Evolutionary conservation across 2,329 filamentous ascomycete species (phyloP).

Genomic region (Fusarium armeniacum): DNA sequence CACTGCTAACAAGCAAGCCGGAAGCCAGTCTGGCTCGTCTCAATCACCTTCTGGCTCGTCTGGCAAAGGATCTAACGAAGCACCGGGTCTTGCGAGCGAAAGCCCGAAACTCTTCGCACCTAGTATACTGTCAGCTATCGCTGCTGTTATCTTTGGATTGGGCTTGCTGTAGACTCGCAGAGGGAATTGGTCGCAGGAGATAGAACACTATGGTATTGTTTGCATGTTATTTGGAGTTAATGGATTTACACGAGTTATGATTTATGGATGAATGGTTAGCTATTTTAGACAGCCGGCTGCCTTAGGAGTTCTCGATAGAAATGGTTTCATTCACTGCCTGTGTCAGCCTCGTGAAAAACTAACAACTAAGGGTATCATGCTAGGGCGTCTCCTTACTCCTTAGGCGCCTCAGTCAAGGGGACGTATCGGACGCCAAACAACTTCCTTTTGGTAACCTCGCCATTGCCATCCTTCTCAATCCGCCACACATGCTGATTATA

Average conservation of each 20-base stretch:
- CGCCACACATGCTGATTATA: slow-evolving; percentile 77
- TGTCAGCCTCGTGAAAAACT: neutral
- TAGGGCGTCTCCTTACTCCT: neutral
- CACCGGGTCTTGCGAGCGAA: slow-evolving; percentile 26
- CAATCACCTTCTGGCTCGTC: neutral
- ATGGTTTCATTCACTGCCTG: no score
- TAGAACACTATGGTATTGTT: neutral
- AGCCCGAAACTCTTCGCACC: slow-evolving; percentile 26
- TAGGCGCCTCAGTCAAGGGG: slow-evolving; percentile 78
- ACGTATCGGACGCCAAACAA: slow-evolving; percentile 83
- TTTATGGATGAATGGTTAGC: neutral
- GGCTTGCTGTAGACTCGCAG: slow-evolving; percentile 6
- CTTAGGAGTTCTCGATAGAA: neutral
- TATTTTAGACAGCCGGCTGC: neutral
- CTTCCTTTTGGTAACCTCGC: slow-evolving; percentile 71
- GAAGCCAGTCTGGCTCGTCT: neutral
- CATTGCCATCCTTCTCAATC: slow-evolving; percentile 78
- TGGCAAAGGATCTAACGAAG: slow-evolving; percentile 8
- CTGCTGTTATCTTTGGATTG: slow-evolving; percentile 35
- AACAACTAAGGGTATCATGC: slow-evolving; percentile 3
- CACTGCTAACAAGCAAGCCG: neutral
- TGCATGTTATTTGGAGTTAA: slow-evolving; percentile 13
- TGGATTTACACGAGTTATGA: slow-evolving; percentile 9
- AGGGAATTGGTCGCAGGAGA: neutral
- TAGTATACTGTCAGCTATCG: slow-evolving; percentile 31